phyloP scores from a whole-genome alignment of 192 early-diverging fungal species.

The Rhizophagus prolifer region DNA sequence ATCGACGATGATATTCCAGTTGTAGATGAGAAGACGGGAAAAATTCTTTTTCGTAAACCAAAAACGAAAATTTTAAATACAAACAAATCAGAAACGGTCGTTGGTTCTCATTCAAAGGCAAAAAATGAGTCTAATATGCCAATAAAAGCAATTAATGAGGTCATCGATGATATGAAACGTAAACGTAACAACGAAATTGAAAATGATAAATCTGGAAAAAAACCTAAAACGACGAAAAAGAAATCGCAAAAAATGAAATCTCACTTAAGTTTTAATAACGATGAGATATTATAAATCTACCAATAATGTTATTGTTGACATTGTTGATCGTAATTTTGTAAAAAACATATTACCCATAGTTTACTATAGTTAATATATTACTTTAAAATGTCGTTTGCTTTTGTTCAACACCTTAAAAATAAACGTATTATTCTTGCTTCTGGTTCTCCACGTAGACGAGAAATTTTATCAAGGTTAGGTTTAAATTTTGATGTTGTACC shows the following conservation, averaged over 20 bases:
- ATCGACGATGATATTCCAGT: not conserved
- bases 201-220: not conserved
- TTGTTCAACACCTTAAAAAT: constrained; percentile 32
- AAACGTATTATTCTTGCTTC: constrained; percentile 75
- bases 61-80: not conserved
- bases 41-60: constrained; percentile 16
- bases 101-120: not conserved
- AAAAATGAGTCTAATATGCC: constrained; percentile 6
- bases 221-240: not conserved
- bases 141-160: constrained; percentile 6
- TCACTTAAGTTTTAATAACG: constrained; percentile 7
- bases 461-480: constrained; percentile 62
- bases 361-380: not conserved
- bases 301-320: not conserved
- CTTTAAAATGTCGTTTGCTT: constrained; percentile 3
- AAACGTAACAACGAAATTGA: constrained; percentile 1
- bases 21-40: constrained; percentile 13
- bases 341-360: not conserved
- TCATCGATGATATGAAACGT: constrained; percentile 10
- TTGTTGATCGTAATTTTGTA: not conserved
- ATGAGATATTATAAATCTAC: not conserved
- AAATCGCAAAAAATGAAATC: not conserved
- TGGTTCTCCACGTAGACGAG: constrained; percentile 75
- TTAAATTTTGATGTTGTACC: constrained; percentile 63
- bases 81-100: not conserved